Percentiles rank a stretch among this genome's conserved stretches.
These are phyloP conservation scores for Populus deltoides DNA, from an alignment of 345 rosid species.

Conservation along the genomic window DNA sequence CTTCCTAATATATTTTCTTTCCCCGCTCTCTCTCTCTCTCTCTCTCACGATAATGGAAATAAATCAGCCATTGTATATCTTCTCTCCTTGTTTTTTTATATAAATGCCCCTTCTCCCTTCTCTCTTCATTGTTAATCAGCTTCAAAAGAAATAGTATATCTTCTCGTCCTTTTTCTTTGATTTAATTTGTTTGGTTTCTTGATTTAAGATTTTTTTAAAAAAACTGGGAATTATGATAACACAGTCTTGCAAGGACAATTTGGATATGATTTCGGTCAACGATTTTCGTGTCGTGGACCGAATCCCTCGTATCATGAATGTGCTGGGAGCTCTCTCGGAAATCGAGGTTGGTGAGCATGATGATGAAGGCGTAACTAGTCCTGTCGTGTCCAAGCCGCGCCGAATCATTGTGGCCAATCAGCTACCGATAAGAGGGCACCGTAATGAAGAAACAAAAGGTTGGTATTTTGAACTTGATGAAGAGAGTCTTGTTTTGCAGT, in stretches of 20 bases:
- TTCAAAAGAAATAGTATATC: background rate
- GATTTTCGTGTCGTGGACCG: slow-evolving; percentile 56
- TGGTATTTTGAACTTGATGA: slow-evolving; percentile 64
- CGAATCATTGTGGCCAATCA: slow-evolving; percentile 70
- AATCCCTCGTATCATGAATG: slow-evolving; percentile 51
- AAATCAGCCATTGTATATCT: background rate
- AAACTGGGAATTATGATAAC: slow-evolving; percentile 28
- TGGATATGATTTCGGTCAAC: slow-evolving; percentile 56
- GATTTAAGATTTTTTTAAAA: background rate
- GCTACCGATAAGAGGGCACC: slow-evolving; percentile 49
- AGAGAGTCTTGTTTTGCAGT: slow-evolving; percentile 53
- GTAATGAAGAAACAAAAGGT: slow-evolving; percentile 27
- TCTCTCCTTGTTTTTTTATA: background rate
- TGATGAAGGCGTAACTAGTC: slow-evolving; percentile 11
- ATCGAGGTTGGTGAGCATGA: slow-evolving; percentile 12
- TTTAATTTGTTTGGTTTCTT: background rate
- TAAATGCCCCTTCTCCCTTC: background rate
- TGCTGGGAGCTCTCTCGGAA: slow-evolving; percentile 40
- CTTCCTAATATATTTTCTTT: background rate
- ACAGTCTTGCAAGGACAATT: slow-evolving; percentile 46
- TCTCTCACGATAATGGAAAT: background rate
- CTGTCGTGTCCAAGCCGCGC: slow-evolving; percentile 16
- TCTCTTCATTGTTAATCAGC: background rate
- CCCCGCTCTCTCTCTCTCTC: background rate
- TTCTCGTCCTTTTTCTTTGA: background rate